Evolutionary conservation across 2,329 filamentous ascomycete species (phyloP).

Genomic region (Rutstroemia sp.): DNA sequence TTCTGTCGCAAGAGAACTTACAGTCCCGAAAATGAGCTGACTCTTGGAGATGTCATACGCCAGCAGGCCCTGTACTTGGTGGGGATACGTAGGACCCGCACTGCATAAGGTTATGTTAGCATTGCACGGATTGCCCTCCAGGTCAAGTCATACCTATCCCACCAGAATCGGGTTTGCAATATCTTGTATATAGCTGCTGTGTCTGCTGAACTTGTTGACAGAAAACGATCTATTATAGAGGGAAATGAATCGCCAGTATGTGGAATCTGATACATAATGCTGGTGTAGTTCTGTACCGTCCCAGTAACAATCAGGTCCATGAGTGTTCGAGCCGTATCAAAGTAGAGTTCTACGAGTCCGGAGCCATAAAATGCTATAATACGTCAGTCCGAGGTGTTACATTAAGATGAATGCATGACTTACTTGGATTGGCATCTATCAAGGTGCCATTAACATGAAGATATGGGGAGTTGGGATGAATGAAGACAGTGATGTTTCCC

Average conservation of each 20-base stretch:
- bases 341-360: neutral
- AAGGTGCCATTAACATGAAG: neutral
- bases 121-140: neutral
- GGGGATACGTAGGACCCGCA: neutral
- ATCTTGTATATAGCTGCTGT: neutral
- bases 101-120: neutral
- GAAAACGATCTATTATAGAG: neutral
- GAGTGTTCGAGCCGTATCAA: neutral
- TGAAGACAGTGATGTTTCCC: neutral
- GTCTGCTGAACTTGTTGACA: neutral
- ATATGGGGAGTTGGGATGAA: neutral
- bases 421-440: conserved; percentile 1
- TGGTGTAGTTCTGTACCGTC: neutral
- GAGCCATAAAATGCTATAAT: neutral
- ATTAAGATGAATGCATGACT: neutral
- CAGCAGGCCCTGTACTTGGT: neutral
- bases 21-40: neutral
- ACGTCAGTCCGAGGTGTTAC: neutral
- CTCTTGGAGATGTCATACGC: neutral
- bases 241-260: neutral
- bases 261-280: neutral
- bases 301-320: neutral
- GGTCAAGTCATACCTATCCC: neutral
- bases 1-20: neutral
- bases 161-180: neutral